phyloP scores from a whole-genome alignment of 2,329 filamentous ascomycete genomes.

The Penicillium sp. region DNA sequence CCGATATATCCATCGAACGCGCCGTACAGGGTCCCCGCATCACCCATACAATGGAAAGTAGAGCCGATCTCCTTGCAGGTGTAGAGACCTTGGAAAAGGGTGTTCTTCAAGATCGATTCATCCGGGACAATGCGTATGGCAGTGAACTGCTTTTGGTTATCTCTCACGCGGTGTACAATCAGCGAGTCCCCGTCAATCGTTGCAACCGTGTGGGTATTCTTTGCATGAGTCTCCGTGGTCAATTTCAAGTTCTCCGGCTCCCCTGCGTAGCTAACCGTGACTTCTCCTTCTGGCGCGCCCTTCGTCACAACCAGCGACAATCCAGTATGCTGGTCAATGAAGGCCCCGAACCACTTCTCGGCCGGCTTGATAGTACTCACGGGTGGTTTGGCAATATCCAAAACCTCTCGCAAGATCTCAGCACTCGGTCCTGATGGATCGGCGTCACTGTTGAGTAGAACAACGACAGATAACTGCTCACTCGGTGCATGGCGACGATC shows the following conservation, averaged over 20 bases:
- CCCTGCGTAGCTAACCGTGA: conserved; percentile 34
- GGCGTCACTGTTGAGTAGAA: conserved; percentile 45
- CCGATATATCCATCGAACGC: conserved; percentile 48
- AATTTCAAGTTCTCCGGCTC: conserved; percentile 26
- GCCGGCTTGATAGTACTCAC: conserved; percentile 10
- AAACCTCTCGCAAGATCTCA: conserved; percentile 33
- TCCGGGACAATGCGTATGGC: conserved; percentile 23
- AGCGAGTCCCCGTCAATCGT: conserved; percentile 35
- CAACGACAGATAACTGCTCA: conserved; percentile 42
- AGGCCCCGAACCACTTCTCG: conserved; percentile 38
- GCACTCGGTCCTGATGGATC: conserved; percentile 29
- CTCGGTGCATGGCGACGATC: conserved; percentile 38
- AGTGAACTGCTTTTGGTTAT: conserved; percentile 30
- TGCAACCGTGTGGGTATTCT: conserved; percentile 27
- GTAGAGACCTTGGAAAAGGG: conserved; percentile 34
- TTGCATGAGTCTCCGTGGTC: conserved; percentile 8
- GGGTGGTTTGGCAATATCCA: conserved; percentile 24
- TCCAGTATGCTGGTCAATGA: conserved; percentile 41
- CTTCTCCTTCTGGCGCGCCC: conserved; percentile 26
- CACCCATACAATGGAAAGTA: conserved; percentile 37
- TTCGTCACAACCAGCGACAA: conserved; percentile 33
- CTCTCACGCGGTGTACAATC: conserved; percentile 26
- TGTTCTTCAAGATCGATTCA: conserved; percentile 10
- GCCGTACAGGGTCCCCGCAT: conserved; percentile 45
- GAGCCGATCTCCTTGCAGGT: conserved; percentile 41